phyloP scores from a whole-genome alignment of 2,329 filamentous ascomycete genomes.

The Cryphonectria parasitica region DNA sequence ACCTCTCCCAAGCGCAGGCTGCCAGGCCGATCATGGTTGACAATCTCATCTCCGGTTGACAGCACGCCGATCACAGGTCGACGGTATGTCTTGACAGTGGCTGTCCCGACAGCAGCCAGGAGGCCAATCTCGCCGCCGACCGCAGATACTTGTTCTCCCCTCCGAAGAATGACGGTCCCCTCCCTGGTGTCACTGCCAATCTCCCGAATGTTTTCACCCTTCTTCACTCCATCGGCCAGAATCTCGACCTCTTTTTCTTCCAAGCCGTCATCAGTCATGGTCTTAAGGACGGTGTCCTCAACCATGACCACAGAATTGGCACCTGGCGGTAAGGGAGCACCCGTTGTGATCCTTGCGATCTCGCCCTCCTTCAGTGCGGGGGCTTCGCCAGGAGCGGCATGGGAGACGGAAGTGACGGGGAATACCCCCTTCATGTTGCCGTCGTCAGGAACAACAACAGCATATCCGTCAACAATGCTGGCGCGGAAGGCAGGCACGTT shows the following conservation, averaged over 20 bases:
- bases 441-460: slow-evolving; percentile 69
- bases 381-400: slow-evolving; percentile 75
- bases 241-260: slow-evolving; percentile 92
- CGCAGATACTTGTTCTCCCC: slow-evolving; percentile 81
- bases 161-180: slow-evolving; percentile 70
- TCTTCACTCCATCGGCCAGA: slow-evolving; percentile 72
- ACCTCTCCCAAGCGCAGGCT: slow-evolving; percentile 79
- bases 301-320: slow-evolving; percentile 96
- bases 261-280: slow-evolving; percentile 74
- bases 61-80: slow-evolving; percentile 83
- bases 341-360: slow-evolving; percentile 91
- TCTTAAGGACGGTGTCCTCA: slow-evolving; percentile 82
- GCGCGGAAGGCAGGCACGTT: slow-evolving; percentile 91
- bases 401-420: slow-evolving; percentile 83
- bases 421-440: slow-evolving; percentile 76
- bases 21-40: slow-evolving; percentile 69
- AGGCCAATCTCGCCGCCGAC: slow-evolving; percentile 91
- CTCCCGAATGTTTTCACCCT: slow-evolving; percentile 88
- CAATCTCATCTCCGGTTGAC: slow-evolving; percentile 94
- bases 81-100: slow-evolving; percentile 71
- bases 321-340: slow-evolving; percentile 84
- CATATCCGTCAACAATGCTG: slow-evolving; percentile 97
- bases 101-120: slow-evolving; percentile 80
- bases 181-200: slow-evolving; percentile 83
- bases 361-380: slow-evolving; percentile 70